phyloP scores from a whole-genome alignment of 1,284 basidiomycete genomes.

The Taiwanofungus camphoratus region DNA sequence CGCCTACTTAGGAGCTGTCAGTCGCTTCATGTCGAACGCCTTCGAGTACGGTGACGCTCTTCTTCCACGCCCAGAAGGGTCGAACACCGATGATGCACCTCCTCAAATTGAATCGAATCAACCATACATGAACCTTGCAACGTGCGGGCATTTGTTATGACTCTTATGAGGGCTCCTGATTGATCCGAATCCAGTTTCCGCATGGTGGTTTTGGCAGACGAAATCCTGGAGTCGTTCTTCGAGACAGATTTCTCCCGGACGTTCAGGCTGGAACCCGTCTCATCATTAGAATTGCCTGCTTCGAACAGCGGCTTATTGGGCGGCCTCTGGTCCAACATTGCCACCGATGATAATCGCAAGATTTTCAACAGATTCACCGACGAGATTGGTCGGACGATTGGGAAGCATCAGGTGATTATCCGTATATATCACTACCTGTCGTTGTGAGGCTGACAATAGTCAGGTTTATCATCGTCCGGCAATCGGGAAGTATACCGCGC shows the following conservation, averaged over 20 bases:
- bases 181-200: conserved; percentile 65
- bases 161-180: neutral
- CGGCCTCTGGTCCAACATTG: conserved; percentile 83
- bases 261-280: conserved; percentile 76
- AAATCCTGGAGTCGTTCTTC: conserved; percentile 92
- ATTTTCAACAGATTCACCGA: conserved; percentile 86
- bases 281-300: conserved; percentile 56
- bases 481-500: conserved; percentile 77
- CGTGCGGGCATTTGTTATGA: conserved; percentile 38
- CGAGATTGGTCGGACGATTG: conserved; percentile 89
- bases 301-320: conserved; percentile 66
- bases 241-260: conserved; percentile 84
- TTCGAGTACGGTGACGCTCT: conserved; percentile 94
- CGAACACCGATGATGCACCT: conserved; percentile 37
- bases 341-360: conserved; percentile 84
- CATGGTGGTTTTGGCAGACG: conserved; percentile 95
- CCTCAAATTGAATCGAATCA: conserved; percentile 63
- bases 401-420: conserved; percentile 70
- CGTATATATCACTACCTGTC: neutral
- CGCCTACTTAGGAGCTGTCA: conserved; percentile 92
- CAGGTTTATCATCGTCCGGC: conserved; percentile 75
- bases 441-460: neutral
- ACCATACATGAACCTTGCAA: conserved; percentile 83
- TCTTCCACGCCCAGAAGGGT: conserved; percentile 46
- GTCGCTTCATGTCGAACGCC: conserved; percentile 94